Base-by-base conservation (phyloP, 805 yeast species). In the Schwanniomyces yamadae region DNA sequence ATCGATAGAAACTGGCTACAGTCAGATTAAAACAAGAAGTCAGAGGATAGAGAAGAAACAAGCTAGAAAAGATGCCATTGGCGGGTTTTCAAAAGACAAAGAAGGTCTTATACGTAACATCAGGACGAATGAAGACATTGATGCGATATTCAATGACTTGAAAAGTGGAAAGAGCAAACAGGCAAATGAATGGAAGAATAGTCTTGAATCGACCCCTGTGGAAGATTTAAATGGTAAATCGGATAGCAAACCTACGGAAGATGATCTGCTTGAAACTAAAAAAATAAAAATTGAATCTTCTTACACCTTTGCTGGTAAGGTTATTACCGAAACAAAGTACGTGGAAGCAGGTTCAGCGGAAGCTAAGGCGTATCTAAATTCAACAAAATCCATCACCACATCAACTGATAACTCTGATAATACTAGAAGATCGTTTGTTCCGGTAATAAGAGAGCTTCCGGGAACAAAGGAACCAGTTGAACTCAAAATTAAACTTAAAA, bases 261-360 rank as follows among this genome's bases (percentile, higher is more conserved):
- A 23, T 9, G 21, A 28, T 10, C 34, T 28, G 27, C 19, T 35
- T 9, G 52, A 49, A 12, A 72, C 68, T 12, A 80, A 80, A 33
- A 73, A 73, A 53, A 75, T 91, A 37, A 77, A 78, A 48, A 89
- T 91, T 38, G 80, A 77, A 41, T 72, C 93, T 43, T 77, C 81
- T 2, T 91, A 86, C 55, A 84, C 85, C 39, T 91, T 88, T 71
- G 98, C 99, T 0, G 97, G 97, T 5, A 84, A 84, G 49, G 68
- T 79, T 2, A 71, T 84, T 2, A 77, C 83, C 0, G 96, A 90
- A 51, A 81, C 82, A 40, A 88, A 86, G 58, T 68, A 73, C 59
- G 97, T 93, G 1, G 83, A 78, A 31, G 75, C 73, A 6, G 71
- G 77, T 30, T 84, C 95, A 6, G 93, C 93, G 10, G 96, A 88